Evolutionary conservation across 2,329 filamentous ascomycete species (phyloP).

Genomic region (Fonsecaea pedrosoi): DNA sequence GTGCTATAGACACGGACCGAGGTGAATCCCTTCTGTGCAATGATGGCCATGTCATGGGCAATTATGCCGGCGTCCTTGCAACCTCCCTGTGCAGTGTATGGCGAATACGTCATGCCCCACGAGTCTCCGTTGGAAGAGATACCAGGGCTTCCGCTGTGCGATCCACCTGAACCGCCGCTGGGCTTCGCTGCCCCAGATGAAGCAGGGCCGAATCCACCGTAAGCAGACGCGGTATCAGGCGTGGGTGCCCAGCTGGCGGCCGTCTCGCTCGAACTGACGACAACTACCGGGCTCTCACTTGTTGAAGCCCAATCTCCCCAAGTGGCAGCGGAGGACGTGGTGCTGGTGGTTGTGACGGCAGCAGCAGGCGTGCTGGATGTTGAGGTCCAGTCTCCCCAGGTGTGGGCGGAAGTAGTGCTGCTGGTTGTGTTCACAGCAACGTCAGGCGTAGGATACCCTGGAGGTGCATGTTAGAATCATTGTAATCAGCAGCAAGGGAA

Average conservation of each 20-base stretch:
- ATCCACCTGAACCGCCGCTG: constrained; percentile 17
- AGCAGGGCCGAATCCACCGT: constrained; percentile 20
- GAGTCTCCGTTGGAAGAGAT: constrained; percentile 52
- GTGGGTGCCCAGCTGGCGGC: constrained; percentile 19
- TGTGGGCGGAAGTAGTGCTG: constrained; percentile 34
- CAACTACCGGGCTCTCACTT: neutral
- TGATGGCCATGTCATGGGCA: constrained; percentile 64
- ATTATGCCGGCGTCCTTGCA: constrained; percentile 72
- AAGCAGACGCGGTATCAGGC: constrained; percentile 12
- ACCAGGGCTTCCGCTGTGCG: constrained; percentile 21
- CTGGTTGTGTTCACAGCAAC: constrained; percentile 9
- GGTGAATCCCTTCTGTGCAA: constrained; percentile 71
- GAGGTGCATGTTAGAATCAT: constrained; percentile 5
- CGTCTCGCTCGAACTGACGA: constrained; percentile 30
- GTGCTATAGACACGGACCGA: constrained; percentile 86
- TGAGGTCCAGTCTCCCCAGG: constrained; percentile 30
- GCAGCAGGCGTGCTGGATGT: constrained; percentile 40
- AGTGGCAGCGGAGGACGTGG: constrained; percentile 34
- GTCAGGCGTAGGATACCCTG: constrained; percentile 36
- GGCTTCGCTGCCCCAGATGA: constrained; percentile 35
- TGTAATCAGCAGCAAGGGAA: neutral
- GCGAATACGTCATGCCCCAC: constrained; percentile 82
- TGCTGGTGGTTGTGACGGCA: constrained; percentile 40
- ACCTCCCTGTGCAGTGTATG: constrained; percentile 63
- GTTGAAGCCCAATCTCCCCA: constrained; percentile 29